Evolutionary conservation across 345 rosid species (phyloP).

Genomic region (Lenwebbia sp.): DNA sequence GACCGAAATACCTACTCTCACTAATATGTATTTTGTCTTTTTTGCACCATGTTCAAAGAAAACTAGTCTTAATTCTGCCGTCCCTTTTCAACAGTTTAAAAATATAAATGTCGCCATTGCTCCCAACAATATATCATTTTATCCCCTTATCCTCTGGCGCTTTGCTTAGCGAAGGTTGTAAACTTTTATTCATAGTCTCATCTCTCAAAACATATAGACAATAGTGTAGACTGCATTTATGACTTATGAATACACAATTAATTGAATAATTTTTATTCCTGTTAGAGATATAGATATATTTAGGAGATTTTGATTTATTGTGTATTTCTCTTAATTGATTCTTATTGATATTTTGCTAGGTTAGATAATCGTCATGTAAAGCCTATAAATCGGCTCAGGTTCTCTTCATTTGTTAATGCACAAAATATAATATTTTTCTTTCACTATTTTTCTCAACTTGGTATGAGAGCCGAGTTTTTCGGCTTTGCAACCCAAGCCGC

Average conservation of each 20-base stretch:
- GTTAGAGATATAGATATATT: too few relatives aligned
- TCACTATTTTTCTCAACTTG: too few relatives aligned
- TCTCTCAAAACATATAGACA: neutral
- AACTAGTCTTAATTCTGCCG: neutral
- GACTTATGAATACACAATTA: neutral
- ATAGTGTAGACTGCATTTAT: neutral
- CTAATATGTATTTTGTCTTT: neutral
- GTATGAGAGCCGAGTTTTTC: too few relatives aligned
- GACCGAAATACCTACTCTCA: rapidly evolving
- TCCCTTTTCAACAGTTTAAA: neutral
- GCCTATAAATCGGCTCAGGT: too few relatives aligned
- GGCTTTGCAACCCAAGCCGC: too few relatives aligned
- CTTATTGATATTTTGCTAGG: too few relatives aligned
- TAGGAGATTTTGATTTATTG: too few relatives aligned
- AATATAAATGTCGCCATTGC: neutral
- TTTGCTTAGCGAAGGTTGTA: neutral
- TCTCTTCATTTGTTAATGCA: too few relatives aligned
- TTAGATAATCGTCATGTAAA: too few relatives aligned
- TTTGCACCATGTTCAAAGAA: neutral
- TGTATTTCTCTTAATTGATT: too few relatives aligned
- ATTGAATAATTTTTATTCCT: neutral
- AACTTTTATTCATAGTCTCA: neutral
- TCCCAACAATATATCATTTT: neutral
- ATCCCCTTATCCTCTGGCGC: neutral
- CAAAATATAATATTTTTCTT: too few relatives aligned